Evolutionary conservation across 257 asterid species (phyloP).

Genomic region (Penstemon newberryi): DNA sequence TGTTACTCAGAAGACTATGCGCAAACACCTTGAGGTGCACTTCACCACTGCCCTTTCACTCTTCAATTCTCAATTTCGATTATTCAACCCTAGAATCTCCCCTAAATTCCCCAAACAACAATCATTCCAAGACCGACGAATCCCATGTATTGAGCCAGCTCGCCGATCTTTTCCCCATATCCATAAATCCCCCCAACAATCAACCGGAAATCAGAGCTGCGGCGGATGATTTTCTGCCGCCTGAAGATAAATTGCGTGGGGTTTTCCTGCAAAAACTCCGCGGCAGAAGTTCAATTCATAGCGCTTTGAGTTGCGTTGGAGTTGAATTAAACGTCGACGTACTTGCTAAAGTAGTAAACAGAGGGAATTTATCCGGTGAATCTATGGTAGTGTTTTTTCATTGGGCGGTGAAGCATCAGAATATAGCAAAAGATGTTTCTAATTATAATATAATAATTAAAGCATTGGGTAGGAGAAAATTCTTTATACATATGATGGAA

Average conservation of each 20-base stretch:
- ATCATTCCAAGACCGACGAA: slow-evolving; percentile 39
- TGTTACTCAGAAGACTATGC: slow-evolving; percentile 37
- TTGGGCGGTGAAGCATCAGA: slow-evolving; percentile 65
- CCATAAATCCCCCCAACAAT: slow-evolving; percentile 21
- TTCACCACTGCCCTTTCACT: slow-evolving; percentile 16
- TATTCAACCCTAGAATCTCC: slow-evolving; percentile 40
- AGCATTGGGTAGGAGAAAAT: slow-evolving; percentile 79
- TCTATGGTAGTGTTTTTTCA: slow-evolving; percentile 58
- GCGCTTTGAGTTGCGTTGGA: slow-evolving; percentile 47
- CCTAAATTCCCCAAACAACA: slow-evolving; percentile 6
- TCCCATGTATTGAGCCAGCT: slow-evolving; percentile 57
- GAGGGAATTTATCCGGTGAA: slow-evolving; percentile 64
- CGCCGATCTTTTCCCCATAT: slow-evolving; percentile 56
- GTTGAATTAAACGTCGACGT: slow-evolving; percentile 53
- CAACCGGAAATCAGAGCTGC: slow-evolving; percentile 28
- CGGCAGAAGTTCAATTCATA: slow-evolving; percentile 43
- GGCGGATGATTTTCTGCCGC: slow-evolving; percentile 58
- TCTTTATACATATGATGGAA: slow-evolving; percentile 61
- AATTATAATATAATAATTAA: slow-evolving; percentile 46
- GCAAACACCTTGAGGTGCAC: slow-evolving; percentile 27
- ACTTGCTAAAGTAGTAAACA: slow-evolving; percentile 59
- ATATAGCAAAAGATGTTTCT: slow-evolving; percentile 28
- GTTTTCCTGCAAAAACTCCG: slow-evolving; percentile 67
- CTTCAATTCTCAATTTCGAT: slow-evolving; percentile 16
- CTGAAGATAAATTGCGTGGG: slow-evolving; percentile 82